A percentile compares a stretch with the other conserved stretches of the same genome.
Conservation (phyloP, 371 early-diverging fungal species). For the Amoeboaphelidium protococcarum region DNA sequence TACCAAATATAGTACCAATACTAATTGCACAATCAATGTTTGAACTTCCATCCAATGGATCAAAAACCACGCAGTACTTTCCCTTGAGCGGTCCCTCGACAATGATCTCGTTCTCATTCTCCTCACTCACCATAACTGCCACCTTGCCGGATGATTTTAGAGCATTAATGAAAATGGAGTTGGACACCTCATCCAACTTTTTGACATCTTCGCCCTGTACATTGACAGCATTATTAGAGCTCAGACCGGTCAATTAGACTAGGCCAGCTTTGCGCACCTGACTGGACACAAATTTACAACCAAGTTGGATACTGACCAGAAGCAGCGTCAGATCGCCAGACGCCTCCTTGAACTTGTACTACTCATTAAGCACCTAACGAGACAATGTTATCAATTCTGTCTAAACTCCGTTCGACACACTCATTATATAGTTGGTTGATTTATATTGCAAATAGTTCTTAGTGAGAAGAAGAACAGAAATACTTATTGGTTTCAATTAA, state of each 20-base stretch:
- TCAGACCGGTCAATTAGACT: constrained; percentile 70
- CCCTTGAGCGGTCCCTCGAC: constrained; percentile 45
- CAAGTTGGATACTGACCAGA: constrained; percentile 64
- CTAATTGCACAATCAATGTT: constrained; percentile 96
- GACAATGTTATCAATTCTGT: too few relatives aligned
- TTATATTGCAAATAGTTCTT: too few relatives aligned
- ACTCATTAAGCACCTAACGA: constrained; percentile 62
- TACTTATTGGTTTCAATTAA: too few relatives aligned
- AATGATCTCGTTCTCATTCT: constrained; percentile 75
- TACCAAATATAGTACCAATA: constrained; percentile 93
- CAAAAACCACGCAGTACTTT: constrained; percentile 86
- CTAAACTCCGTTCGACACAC: too few relatives aligned
- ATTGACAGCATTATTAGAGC: constrained; percentile 40
- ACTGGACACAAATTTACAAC: constrained; percentile 89
- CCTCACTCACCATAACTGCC: constrained; percentile 76
- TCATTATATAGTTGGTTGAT: too few relatives aligned
- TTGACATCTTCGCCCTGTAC: constrained; percentile 87
- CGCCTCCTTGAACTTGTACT: constrained; percentile 56
- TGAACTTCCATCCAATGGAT: constrained; percentile 84
- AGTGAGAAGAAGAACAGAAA: too few relatives aligned
- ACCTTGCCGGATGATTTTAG: constrained; percentile 72
- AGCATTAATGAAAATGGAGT: constrained; percentile 89
- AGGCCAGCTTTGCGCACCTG: constrained; percentile 86
- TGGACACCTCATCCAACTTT: constrained; percentile 84
- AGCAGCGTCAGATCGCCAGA: constrained; percentile 82